Conservation (phyloP, 2,329 filamentous ascomycete species). For the Xylaria sp. region DNA sequence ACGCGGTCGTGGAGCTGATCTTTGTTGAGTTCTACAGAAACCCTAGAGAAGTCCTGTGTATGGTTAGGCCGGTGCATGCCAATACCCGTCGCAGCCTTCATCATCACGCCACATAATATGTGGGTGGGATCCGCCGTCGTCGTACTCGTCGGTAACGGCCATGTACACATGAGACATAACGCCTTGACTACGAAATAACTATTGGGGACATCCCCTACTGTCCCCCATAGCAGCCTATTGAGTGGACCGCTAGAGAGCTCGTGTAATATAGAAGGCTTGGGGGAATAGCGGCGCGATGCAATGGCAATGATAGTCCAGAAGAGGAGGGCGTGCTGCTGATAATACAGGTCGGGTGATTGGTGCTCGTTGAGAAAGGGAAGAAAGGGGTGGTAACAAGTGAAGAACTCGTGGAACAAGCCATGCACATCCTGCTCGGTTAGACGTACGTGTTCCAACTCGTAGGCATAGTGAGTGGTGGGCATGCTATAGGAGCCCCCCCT, state of each 20-base stretch:
- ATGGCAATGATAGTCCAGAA: slow-evolving; percentile 88
- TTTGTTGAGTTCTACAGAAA: slow-evolving; percentile 78
- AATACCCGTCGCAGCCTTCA: slow-evolving; percentile 87
- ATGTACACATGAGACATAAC: slow-evolving; percentile 81
- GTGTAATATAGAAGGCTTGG: slow-evolving; percentile 72
- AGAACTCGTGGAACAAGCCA: slow-evolving; percentile 79
- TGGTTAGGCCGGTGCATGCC: slow-evolving; percentile 84
- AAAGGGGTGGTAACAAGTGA: slow-evolving; percentile 79
- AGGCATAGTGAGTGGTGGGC: slow-evolving; percentile 64
- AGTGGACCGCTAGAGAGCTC: slow-evolving; percentile 73
- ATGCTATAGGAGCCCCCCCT: slow-evolving; percentile 71
- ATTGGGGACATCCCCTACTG: slow-evolving; percentile 79
- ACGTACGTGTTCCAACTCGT: slow-evolving; percentile 72
- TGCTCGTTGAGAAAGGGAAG: slow-evolving; percentile 77
- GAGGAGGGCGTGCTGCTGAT: slow-evolving; percentile 79
- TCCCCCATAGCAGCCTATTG: slow-evolving; percentile 79
- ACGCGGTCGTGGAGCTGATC: slow-evolving; percentile 83
- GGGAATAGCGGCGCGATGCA: slow-evolving; percentile 75
- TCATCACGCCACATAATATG: slow-evolving; percentile 84
- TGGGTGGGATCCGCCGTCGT: slow-evolving; percentile 84
- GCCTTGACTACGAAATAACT: slow-evolving; percentile 86
- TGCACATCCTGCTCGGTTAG: slow-evolving; percentile 72
- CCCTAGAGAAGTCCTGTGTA: slow-evolving; percentile 83
- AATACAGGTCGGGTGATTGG: slow-evolving; percentile 77
- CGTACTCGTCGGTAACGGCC: slow-evolving; percentile 84